A percentile compares a stretch with the other conserved stretches of the same genome.
These are phyloP conservation scores for Coelastrella sp. DNA, from an alignment of 139 green algal genomes.

Conservation along the genomic window DNA sequence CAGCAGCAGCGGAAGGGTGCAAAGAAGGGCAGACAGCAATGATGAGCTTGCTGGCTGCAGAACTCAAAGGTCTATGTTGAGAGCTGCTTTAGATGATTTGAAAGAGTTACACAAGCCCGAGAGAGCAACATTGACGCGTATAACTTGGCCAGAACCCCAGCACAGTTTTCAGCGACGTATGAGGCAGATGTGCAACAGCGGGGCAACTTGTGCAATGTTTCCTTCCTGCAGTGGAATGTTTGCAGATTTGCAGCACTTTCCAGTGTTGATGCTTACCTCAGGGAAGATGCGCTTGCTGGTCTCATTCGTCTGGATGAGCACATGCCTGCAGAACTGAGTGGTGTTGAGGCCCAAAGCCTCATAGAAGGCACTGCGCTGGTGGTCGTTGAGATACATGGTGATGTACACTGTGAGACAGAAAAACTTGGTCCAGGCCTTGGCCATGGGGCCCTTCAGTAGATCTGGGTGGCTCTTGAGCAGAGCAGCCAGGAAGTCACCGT, in stretches of 20 bases:
- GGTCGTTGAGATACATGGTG: conserved; percentile 99
- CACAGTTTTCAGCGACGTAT: too few species aligned
- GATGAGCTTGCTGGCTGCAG: too few species aligned
- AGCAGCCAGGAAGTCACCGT: conserved; percentile 90
- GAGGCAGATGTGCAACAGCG: too few species aligned
- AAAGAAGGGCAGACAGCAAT: neutral
- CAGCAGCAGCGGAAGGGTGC: conserved; percentile 17
- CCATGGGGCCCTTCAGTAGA: conserved; percentile 77
- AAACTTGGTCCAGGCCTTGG: conserved; percentile 96
- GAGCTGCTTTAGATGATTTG: neutral
- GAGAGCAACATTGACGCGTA: neutral
- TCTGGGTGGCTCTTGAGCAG: conserved; percentile 91
- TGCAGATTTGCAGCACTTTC: too few species aligned
- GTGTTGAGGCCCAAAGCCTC: conserved; percentile 94
- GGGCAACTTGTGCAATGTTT: too few species aligned
- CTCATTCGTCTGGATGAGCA: conserved; percentile 99
- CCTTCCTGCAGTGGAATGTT: too few species aligned
- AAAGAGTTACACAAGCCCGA: too few species aligned
- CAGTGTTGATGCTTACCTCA: conserved; percentile 65
- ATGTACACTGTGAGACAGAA: conserved; percentile 99
- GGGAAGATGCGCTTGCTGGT: conserved; percentile 97
- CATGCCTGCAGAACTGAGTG: conserved; percentile 97
- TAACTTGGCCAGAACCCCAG: too few species aligned
- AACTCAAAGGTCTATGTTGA: neutral
- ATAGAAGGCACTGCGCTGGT: conserved; percentile 94